Conservation (phyloP, 108 stramenopile genomes). For the Epipyxis sp. region DNA sequence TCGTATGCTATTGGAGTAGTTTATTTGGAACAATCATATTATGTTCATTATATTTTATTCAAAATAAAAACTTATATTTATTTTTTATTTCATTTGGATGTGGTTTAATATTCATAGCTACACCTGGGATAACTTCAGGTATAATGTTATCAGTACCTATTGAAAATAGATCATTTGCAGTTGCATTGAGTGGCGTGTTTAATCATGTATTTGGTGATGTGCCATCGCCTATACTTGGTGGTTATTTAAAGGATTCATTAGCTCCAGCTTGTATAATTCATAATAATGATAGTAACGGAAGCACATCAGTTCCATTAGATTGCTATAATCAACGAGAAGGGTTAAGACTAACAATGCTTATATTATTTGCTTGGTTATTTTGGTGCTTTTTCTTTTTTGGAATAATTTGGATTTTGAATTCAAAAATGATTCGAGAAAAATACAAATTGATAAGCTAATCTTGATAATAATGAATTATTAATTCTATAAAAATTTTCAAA, state of each 20-base stretch:
- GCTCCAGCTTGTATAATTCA: background rate
- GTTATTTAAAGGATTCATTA: constrained; percentile 3
- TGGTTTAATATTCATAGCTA: background rate
- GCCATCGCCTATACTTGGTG: background rate
- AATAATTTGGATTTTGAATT: too few relatives aligned
- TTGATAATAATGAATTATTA: too few relatives aligned
- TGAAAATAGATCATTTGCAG: background rate
- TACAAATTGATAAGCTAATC: too few relatives aligned
- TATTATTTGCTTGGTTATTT: too few relatives aligned
- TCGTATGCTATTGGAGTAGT: background rate
- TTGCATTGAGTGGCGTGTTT: background rate
- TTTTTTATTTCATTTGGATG: background rate
- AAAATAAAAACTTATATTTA: background rate
- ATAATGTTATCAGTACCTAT: background rate
- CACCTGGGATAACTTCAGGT: background rate
- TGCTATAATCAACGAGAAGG: too few relatives aligned
- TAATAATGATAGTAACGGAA: background rate
- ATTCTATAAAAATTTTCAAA: too few relatives aligned
- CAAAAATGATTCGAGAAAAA: too few relatives aligned
- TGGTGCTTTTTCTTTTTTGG: too few relatives aligned
- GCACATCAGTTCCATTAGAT: too few relatives aligned
- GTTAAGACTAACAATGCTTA: too few relatives aligned
- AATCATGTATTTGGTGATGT: constrained; percentile 27
- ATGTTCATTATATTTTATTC: background rate
- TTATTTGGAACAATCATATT: background rate